phyloP scores from a whole-genome alignment of 2,329 filamentous ascomycete species.

The Alternaria rosae region DNA sequence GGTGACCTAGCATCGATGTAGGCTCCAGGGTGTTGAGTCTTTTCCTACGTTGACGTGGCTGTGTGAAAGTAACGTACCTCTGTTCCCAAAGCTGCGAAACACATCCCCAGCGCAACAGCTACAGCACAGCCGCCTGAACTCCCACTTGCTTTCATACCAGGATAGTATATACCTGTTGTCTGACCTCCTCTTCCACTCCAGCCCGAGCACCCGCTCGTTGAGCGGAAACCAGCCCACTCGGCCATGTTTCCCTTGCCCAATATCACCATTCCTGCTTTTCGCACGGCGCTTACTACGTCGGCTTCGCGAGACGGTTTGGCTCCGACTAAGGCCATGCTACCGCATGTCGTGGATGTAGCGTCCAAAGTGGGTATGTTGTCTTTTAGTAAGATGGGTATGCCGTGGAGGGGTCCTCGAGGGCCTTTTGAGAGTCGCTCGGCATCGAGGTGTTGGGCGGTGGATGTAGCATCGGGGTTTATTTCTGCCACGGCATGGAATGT shows the following conservation, averaged over 20 bases:
- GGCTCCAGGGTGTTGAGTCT: no score
- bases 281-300: constrained; percentile 64
- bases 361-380: constrained; percentile 65
- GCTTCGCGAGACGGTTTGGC: constrained; percentile 63
- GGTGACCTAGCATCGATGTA: no score
- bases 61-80: no score
- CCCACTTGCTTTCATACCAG: constrained; percentile 65
- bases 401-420: constrained; percentile 60
- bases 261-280: constrained; percentile 65
- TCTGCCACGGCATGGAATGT: constrained; percentile 63
- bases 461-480: constrained; percentile 54
- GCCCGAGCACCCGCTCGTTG: constrained; percentile 62
- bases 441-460: constrained; percentile 59
- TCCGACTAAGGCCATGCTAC: constrained; percentile 67
- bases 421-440: constrained; percentile 52
- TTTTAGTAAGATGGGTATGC: constrained; percentile 67
- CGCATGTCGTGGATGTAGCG: constrained; percentile 49
- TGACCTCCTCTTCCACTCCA: constrained; percentile 70
- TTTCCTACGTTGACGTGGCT: no score
- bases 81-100: constrained; percentile 64
- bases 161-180: constrained; percentile 64
- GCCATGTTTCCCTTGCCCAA: constrained; percentile 69
- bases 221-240: constrained; percentile 65
- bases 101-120: constrained; percentile 63
- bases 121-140: constrained; percentile 69